These are phyloP conservation scores for Arabis hirsuta DNA, from an alignment of 345 rosid genomes.

Conservation along the genomic window DNA sequence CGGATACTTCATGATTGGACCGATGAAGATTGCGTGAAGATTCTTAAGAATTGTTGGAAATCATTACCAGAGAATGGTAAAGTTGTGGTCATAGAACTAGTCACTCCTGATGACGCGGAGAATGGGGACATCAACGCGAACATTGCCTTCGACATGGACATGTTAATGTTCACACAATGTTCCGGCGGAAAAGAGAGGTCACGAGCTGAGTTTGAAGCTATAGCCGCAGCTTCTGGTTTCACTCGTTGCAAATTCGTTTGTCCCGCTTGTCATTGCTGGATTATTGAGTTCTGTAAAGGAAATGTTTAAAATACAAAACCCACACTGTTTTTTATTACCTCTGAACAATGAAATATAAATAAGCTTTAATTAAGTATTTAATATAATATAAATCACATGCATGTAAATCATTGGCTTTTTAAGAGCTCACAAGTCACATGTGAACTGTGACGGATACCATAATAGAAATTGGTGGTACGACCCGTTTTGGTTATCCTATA, in stretches of 20 bases:
- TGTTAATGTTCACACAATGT: slow-evolving; percentile 53
- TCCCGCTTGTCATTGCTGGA: slow-evolving; percentile 35
- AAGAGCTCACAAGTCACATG: too few relatives aligned
- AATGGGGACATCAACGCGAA: slow-evolving; percentile 41
- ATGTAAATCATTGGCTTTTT: too few relatives aligned
- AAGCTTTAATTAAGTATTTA: too few relatives aligned
- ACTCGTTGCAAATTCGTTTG: slow-evolving; percentile 37
- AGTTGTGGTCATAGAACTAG: slow-evolving; percentile 49
- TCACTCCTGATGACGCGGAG: slow-evolving; percentile 45
- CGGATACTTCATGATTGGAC: slow-evolving; percentile 56
- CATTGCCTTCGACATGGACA: slow-evolving; percentile 49
- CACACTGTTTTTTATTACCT: too few relatives aligned
- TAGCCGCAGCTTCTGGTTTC: slow-evolving; percentile 53
- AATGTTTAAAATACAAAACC: not conserved
- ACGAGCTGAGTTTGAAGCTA: slow-evolving; percentile 47
- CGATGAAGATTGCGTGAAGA: slow-evolving; percentile 50
- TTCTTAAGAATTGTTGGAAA: slow-evolving; percentile 56
- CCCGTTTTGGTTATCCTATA: too few relatives aligned
- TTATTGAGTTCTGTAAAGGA: slow-evolving; percentile 35
- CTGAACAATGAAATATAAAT: too few relatives aligned
- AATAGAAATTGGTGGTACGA: too few relatives aligned
- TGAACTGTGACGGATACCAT: too few relatives aligned
- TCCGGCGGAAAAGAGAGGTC: slow-evolving; percentile 58
- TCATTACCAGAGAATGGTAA: slow-evolving; percentile 50
- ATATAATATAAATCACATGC: too few relatives aligned